phyloP scores from a whole-genome alignment of 169 alveolate genomes.

The Theileria orientalis region DNA sequence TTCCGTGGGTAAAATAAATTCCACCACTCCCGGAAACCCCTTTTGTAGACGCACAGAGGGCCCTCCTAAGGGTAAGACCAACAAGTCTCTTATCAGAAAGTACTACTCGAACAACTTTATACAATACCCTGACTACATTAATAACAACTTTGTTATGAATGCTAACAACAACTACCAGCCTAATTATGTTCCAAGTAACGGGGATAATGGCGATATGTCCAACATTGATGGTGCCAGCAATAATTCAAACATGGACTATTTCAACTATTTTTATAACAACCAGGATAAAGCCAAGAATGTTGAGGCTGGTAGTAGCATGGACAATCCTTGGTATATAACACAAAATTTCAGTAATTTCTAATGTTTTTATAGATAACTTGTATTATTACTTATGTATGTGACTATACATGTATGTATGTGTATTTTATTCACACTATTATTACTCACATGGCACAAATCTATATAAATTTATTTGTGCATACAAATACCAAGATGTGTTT shows the following conservation, averaged over 20 bases:
- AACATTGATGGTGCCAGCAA: too few species aligned
- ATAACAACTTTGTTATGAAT: too few species aligned
- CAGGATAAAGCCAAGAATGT: too few species aligned
- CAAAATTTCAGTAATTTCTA: not conserved
- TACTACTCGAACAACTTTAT: slow-evolving; percentile 5
- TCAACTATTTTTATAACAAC: too few species aligned
- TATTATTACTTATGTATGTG: not conserved
- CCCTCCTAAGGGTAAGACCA: slow-evolving; percentile 65
- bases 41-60: slow-evolving; percentile 68
- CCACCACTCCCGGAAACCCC: slow-evolving; percentile 62
- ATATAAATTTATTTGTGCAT: not conserved
- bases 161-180: too few species aligned
- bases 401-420: too few species aligned
- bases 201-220: too few species aligned
- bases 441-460: not conserved
- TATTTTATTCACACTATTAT: too few species aligned
- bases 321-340: slow-evolving; percentile 17
- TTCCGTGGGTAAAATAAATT: slow-evolving; percentile 54
- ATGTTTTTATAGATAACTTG: too few species aligned
- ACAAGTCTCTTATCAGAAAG: slow-evolving; percentile 57
- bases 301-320: slow-evolving; percentile 5
- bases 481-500: too few species aligned
- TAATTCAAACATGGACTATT: too few species aligned
- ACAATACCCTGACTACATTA: not conserved
- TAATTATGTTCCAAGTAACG: too few species aligned